phyloP scores from a whole-genome alignment of 345 rosid genomes.

The Kandelia obovata region DNA sequence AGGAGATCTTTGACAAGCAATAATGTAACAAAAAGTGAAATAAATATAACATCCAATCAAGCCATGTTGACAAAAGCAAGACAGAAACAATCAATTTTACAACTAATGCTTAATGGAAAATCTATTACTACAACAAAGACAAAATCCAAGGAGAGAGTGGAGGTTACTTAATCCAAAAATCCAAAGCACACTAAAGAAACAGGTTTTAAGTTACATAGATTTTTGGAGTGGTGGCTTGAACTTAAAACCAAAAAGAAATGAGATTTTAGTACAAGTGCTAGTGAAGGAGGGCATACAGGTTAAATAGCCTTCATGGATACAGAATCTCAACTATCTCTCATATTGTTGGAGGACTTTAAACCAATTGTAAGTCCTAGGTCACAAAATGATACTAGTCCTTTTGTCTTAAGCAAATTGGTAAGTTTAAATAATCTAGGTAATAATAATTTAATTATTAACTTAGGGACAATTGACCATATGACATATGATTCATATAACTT shows the following conservation, averaged over 20 bases:
- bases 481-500: not conserved
- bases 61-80: no score
- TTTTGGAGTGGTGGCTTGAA: not conserved
- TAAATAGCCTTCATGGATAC: not conserved
- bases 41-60: no score
- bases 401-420: no score
- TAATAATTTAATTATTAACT: not conserved
- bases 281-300: no score
- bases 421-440: not conserved
- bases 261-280: not conserved
- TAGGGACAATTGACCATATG: not conserved
- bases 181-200: not conserved
- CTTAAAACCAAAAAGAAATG: not conserved
- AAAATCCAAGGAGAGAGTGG: not conserved
- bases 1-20: no score
- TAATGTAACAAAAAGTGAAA: no score
- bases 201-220: not conserved
- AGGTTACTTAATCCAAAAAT: not conserved
- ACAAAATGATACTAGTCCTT: not conserved
- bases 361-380: not conserved
- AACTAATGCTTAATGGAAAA: no score
- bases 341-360: not conserved
- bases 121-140: not conserved
- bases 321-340: no score
- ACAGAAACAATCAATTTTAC: no score